Percentiles rank a stretch among this genome's conserved stretches.
Evolutionary conservation across 2,329 filamentous ascomycete species (phyloP).

Genomic region (Podosphaera fusca): DNA sequence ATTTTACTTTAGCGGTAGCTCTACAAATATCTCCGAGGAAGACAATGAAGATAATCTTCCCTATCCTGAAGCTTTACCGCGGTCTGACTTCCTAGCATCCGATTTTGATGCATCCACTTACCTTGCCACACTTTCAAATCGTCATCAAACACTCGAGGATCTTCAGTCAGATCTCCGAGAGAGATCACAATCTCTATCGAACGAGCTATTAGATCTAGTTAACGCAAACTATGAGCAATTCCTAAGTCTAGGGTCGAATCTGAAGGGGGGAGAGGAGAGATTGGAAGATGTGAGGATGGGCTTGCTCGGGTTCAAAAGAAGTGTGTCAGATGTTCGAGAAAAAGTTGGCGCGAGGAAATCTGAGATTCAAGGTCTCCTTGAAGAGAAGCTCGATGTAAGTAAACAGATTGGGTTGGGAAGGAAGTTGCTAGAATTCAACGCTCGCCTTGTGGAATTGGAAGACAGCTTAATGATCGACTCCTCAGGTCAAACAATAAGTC

Average conservation of each 20-base stretch:
- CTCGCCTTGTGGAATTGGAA: conserved; percentile 38
- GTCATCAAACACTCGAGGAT: conserved; percentile 91
- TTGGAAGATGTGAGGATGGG: conserved; percentile 79
- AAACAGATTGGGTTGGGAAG: conserved; percentile 36
- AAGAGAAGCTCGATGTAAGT: conserved; percentile 43
- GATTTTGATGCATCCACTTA: conserved; percentile 64
- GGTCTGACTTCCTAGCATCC: conserved; percentile 56
- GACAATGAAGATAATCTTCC: conserved; percentile 55
- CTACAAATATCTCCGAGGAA: conserved; percentile 13
- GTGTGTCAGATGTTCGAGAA: conserved; percentile 50
- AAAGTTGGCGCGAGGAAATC: conserved; percentile 38
- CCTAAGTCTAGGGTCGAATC: conserved; percentile 53
- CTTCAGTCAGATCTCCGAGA: conserved; percentile 67
- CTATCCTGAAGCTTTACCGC: conserved; percentile 66
- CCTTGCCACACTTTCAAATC: conserved; percentile 59
- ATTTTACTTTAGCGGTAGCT: conserved; percentile 21
- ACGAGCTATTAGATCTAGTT: conserved; percentile 80
- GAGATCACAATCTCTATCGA: conserved; percentile 53
- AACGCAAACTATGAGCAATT: conserved; percentile 92
- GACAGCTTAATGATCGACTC: conserved; percentile 31
- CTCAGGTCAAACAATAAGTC: conserved; percentile 10
- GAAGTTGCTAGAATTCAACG: conserved; percentile 43
- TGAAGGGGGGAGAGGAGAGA: conserved; percentile 73
- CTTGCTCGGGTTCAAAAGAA: conserved; percentile 61
- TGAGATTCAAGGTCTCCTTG: conserved; percentile 38